Conservation (phyloP, 352 stramenopile species). For the Hyphochytrium catenoides region DNA sequence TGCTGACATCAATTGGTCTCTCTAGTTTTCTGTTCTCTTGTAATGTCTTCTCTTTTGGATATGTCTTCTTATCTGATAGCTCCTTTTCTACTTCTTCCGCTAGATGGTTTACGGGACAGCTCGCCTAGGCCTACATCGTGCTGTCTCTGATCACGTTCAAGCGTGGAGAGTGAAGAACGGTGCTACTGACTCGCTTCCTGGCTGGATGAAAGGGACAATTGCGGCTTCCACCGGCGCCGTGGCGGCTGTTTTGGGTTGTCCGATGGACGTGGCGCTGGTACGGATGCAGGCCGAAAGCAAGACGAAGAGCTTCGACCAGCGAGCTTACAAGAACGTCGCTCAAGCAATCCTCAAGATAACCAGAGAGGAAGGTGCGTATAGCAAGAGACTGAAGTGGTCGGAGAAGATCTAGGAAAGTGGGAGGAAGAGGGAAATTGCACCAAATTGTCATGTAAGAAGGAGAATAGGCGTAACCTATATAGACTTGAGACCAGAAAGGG, state of each 20-base stretch:
- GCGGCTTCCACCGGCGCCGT: conserved; percentile 51
- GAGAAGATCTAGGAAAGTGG: too few relatives aligned
- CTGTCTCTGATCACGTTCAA: conserved; percentile 46
- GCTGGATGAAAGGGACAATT: conserved; percentile 38
- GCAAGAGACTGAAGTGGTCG: too few relatives aligned
- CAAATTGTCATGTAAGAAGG: too few relatives aligned
- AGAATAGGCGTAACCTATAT: too few relatives aligned
- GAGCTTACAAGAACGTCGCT: conserved; percentile 97
- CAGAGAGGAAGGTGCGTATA: conserved; percentile 47
- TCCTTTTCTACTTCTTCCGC: too few relatives aligned
- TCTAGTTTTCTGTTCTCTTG: too few relatives aligned
- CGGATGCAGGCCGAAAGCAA: conserved; percentile 92
- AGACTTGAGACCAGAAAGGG: too few relatives aligned
- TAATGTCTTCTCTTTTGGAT: too few relatives aligned
- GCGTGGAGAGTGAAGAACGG: conserved; percentile 32
- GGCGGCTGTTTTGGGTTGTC: conserved; percentile 87
- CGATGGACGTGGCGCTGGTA: conserved; percentile 93
- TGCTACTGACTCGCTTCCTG: conserved; percentile 30
- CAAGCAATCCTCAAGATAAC: conserved; percentile 76
- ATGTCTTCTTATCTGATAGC: too few relatives aligned
- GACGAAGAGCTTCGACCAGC: conserved; percentile 56
- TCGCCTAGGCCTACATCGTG: conserved; percentile 52
- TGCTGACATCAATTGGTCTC: too few relatives aligned
- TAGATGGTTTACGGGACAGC: conserved; percentile 63
- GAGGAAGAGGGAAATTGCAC: too few relatives aligned